Conservation (phyloP, 148 eudicot species). For the Silene latifolia region DNA sequence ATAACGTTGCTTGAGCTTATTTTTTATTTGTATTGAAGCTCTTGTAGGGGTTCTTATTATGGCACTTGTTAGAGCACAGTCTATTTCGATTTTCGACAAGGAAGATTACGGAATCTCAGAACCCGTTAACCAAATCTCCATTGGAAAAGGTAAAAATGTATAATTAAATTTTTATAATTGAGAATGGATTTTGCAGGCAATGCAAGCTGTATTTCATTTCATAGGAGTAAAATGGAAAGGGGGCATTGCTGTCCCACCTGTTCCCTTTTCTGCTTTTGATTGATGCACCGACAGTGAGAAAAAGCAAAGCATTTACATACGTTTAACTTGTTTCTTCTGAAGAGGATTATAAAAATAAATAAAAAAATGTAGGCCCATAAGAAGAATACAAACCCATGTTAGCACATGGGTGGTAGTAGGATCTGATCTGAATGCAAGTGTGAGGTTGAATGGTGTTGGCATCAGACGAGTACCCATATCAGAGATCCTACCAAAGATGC, state of each 20-base stretch:
- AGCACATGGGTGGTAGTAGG: not conserved
- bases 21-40: no score
- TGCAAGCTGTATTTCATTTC: not conserved
- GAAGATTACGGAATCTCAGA: no score
- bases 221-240: not conserved
- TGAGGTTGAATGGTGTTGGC: no score
- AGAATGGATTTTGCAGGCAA: no score
- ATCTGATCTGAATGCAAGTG: not conserved
- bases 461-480: conserved; percentile 10
- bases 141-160: no score
- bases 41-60: no score
- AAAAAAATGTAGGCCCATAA: conserved; percentile 11
- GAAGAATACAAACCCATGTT: not conserved
- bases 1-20: no score
- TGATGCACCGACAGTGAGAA: conserved; percentile 11
- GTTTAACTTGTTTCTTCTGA: not conserved
- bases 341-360: conserved; percentile 11
- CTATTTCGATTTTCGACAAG: no score
- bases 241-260: not conserved
- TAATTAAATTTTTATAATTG: no score
- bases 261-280: not conserved
- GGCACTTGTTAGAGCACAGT: no score
- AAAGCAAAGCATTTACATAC: conserved; percentile 2
- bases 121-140: no score
- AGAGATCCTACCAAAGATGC: conserved; percentile 21